Evolutionary conservation across 2,329 filamentous ascomycete species (phyloP), one percentile per base, ranked within the genome.

Genomic region (Aspergillus sp.): DNA sequence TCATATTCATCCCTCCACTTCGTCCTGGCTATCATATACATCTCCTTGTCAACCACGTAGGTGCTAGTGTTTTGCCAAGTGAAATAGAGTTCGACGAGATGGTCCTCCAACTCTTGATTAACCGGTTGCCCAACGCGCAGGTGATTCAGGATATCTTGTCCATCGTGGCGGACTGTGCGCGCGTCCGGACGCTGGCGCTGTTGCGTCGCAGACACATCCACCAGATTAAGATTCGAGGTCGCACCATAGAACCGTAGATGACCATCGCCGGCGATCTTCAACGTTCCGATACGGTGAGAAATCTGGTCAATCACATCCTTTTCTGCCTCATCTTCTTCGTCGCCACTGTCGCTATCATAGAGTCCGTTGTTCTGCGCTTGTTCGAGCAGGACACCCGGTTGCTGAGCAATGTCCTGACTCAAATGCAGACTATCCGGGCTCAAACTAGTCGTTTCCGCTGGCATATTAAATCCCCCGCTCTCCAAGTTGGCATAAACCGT

Each of bases 61-160:
- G 71, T 69, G 38, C 68, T 68, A 5, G 72, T 65, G 42, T 76
- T 74, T 53, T 76, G 71, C 73, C 74, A 76, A 1, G 71, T 67
- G 47, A 76, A 76, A 47, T 71, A 76, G 0, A 75, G 62, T 30
- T 69, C 63, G 5, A 73, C 60, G 1, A 76, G 63, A 54, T 75
- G 74, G 23, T 69, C 63, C 46, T 74, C 73, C 5, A 75, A 52
- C 3, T 60, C 63, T 17, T 63, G 61, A 27, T 71, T 67, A 13
- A 74, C 68, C 4, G 62, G 47, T 51, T 72, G 69, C 15, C 66
- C 66, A 10, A 74, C 60, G 1, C 70, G 66, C 15, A 72, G 63
- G 41, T 72, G 65, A 38, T 70, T 69, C 17, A 74, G 51, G 9
- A 66, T 70, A 52, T 64, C 67, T 43, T 68, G 67, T 12, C 65